Base-by-base conservation (phyloP, 2,329 filamentous ascomycete species). In the Paraconiothyrium sp. region DNA sequence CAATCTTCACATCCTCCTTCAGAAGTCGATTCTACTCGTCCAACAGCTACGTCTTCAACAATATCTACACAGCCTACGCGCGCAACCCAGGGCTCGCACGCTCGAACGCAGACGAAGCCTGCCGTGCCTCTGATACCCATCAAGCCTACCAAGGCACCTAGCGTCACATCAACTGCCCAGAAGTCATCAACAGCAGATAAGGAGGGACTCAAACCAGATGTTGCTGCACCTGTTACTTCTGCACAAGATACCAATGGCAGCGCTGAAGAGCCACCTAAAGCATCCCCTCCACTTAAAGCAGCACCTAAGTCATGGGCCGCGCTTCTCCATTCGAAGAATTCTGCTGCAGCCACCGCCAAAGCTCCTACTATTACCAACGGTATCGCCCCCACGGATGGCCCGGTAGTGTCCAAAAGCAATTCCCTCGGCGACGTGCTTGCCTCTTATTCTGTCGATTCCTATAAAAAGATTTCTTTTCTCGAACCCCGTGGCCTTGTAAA, bases 401-500 rank as follows among this genome's bases (percentile, higher is more conserved):
- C 83, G 30, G 68, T 76, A 11, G 78, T 82, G 14, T 76, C 81
- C 13, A 86, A 88, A 75, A 82, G 77, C 62, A 86, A 84, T 76
- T 90, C 91, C 20, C 82, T 97, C 55, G 90, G 88, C 3, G 92
- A 97, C 69, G 92, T 92, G 39, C 84, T 99, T 56, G 86, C 86
- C 54, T 86, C 88, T 32, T 95, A 94, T 77, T 87, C 86, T 57
- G 88, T 93, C 27, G 85, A 88, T 60, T 83, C 84, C 41, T 84
- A 85, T 50, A 82, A 85, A 60, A 92, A 90, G 71, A 83, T 94
- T 67, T 84, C 91, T 20, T 97, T 97, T 74, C 85, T 99, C 54
- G 93, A 98, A 80, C 95, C 95, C 54, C 88, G 94, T 68, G 95
- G 95, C 52, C 86, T 99, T 74, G 92, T 97, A 69, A 99, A 99